Evolutionary conservation across 75 land plant species (phyloP), one percentile per base, ranked within the genome.

Genomic region (Picea sitchensis): DNA sequence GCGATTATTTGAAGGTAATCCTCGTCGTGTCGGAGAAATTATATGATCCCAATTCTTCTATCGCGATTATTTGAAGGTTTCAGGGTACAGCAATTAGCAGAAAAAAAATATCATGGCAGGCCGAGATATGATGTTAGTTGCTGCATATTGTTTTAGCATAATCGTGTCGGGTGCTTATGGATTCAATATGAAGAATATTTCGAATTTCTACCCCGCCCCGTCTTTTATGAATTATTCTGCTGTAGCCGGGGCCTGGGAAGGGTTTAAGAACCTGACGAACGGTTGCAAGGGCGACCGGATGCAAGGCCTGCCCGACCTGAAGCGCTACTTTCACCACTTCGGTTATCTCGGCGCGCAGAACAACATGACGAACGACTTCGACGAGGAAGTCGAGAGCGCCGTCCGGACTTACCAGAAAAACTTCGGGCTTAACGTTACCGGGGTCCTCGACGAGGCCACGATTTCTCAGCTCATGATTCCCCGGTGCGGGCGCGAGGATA

Each of bases 401-500:
- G 72, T 84, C 59, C 59, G 65, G 8, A 64, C 73, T 6, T 84
- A 84, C 21, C 88, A 87, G 83, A 23, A 59, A 11, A 84, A 65
- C 65, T 84, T 87, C 75, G 63, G 80, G 14, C 73, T 87, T 0
- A 79, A 81, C 54, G 81, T 74, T 61, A 80, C 88, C 4, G 82
- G 82, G 56, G 23, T 44, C 31, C 65, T 87, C 17, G 86, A 87
- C 73, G 47, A 58, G 23, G 26, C 61, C 30, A 87, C 88, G 20
- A 56, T 84, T 14, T 60, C 36, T 14, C 72, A 64, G 31, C 61
- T 87, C 13, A 65, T 78, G 61, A 58, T 59, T 73, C 88, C 88
- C 3, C 76, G 88, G 2, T 87, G 88, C 64, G 88, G 88, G 26
- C 57, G 86, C n/a, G 81, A 80, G 54, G 87, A 85, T 56, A 76